These are phyloP conservation scores for Rhododendron henanense DNA, from an alignment of 148 eudicot genomes.

Conservation along the genomic window DNA sequence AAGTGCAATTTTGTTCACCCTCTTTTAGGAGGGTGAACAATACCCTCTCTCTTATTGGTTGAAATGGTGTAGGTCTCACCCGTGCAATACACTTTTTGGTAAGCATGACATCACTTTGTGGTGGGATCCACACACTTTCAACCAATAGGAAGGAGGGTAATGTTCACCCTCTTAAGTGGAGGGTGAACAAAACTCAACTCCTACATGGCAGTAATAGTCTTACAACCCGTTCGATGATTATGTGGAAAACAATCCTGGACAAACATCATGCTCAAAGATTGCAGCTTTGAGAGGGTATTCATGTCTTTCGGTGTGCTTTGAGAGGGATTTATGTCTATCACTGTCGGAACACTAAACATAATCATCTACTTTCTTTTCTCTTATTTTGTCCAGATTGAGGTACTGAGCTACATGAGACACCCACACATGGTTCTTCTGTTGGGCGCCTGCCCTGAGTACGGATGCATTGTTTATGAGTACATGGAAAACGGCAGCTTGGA, in stretches of 20 bases:
- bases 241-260: background rate
- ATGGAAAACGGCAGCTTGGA: constrained; percentile 84
- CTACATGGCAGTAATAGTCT: background rate
- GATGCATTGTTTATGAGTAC: constrained; percentile 78
- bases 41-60: no score
- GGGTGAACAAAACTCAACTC: no score
- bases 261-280: background rate
- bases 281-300: background rate
- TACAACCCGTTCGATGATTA: background rate
- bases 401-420: constrained; percentile 71
- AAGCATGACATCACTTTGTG: no score
- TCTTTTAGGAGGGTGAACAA: no score
- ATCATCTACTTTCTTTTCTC: background rate
- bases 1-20: no score
- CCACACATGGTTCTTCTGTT: constrained; percentile 86
- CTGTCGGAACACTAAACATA: background rate
- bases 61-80: no score
- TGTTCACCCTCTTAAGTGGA: no score
- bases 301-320: background rate
- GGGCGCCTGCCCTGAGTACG: constrained; percentile 80
- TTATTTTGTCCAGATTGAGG: constrained; percentile 52
- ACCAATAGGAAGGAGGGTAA: no score
- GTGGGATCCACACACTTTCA: no score
- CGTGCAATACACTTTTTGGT: no score
- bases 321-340: background rate